Base-by-base conservation (phyloP, 768 basidiomycete species). In the Lactarius psammicola region DNA sequence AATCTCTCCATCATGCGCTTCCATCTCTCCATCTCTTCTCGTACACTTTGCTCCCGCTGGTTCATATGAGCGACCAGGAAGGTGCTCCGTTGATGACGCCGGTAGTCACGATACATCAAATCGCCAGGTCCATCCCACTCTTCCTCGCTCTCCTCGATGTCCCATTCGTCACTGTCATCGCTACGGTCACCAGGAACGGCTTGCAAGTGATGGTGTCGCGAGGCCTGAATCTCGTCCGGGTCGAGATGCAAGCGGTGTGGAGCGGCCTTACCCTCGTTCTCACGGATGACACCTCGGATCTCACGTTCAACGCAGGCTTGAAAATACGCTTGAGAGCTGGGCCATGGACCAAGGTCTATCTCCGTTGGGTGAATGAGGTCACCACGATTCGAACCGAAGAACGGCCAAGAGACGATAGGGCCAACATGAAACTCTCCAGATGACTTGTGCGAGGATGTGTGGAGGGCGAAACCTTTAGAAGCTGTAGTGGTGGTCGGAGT, bases 361-460 rank as follows among this genome's bases (percentile, higher is more conserved):
- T 92, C 89, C 26, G 79, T 76, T 3, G 86, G 87, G 69, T 89
- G 88, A 3, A 75, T 69, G 28, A 91, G 81, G 64, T 90, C 87
- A 36, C 92, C 92, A 46, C 92, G 82, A 68, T 88, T 86, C 4
- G 90, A 88, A 55, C 92, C 92, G 73, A 94, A 94, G 80, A 94
- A 94, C 1, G 92, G 89, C 92, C 92, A 94, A 3, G 91, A 92
- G 58, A 94, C 84, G 71, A 94, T 94, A 9, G 89, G 88, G 4
- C 92, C 92, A 53, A 93, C 80, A 58, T 87, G 84, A 75, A 82
- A 84, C 59, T 82, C 78, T 40, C 74, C 70, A 13, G 58, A 68
- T 51, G 30, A 67, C 42, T 63, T 63, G 70, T 54, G 66, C 67
- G 55, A 67, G 17, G 20, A 42, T 30, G 56, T 30, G 34, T 54